Percentiles rank a stretch among this genome's conserved stretches.
Conservation (phyloP, 2,329 filamentous ascomycete genomes). For the Periconia macrospinosa region DNA sequence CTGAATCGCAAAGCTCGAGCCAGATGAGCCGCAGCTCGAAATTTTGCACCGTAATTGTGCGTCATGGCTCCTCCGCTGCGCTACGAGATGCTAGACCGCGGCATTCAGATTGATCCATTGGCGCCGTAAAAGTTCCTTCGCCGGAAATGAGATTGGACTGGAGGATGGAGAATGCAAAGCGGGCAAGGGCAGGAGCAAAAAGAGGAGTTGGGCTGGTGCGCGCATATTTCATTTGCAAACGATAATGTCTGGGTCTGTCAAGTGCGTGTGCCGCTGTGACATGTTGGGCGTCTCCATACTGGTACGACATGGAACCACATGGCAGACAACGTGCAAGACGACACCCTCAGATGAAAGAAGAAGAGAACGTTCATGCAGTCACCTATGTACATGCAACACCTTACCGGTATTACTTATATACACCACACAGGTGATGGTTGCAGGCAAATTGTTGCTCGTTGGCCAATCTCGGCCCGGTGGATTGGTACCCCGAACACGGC, state of each 20-base stretch:
- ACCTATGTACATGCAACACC: too few species aligned
- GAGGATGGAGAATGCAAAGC: neutral
- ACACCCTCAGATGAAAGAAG: neutral
- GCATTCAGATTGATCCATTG: neutral
- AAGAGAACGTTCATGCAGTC: too few species aligned
- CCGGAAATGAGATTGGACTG: neutral
- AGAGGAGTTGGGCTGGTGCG: neutral
- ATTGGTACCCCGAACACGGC: constrained; percentile 12
- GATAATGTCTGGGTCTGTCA: neutral
- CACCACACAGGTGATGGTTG: neutral
- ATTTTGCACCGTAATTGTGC: neutral
- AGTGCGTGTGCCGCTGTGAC: too few species aligned
- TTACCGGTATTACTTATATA: neutral
- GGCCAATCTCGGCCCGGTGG: constrained; percentile 12
- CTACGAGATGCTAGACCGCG: neutral
- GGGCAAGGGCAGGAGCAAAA: neutral
- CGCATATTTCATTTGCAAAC: neutral
- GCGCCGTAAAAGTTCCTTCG: neutral
- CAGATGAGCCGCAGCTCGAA: neutral
- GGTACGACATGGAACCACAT: too few species aligned
- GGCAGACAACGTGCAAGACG: neutral
- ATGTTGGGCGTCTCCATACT: too few species aligned
- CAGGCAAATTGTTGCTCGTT: constrained; percentile 1
- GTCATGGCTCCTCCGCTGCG: neutral
- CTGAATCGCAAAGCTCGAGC: neutral